phyloP scores from a whole-genome alignment of 1,284 basidiomycete genomes.

The Moesziomyces sp. region DNA sequence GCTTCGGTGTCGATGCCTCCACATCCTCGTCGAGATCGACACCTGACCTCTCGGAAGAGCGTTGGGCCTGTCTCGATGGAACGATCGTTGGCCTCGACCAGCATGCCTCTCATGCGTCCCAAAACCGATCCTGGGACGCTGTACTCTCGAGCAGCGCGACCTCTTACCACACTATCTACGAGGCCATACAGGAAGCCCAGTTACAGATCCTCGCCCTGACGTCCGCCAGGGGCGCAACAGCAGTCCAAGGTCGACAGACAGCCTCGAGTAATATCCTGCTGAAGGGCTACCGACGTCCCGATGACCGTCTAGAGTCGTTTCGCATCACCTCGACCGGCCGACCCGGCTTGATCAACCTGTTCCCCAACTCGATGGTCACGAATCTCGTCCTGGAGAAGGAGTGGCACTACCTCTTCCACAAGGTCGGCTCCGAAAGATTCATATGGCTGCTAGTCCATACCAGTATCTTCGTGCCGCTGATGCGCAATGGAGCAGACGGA shows the following conservation, averaged over 20 bases:
- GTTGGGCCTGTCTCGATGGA: slow-evolving; percentile 17
- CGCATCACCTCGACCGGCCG: slow-evolving; percentile 19
- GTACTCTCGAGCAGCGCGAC: not conserved
- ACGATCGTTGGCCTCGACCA: slow-evolving; percentile 14
- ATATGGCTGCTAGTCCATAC: slow-evolving; percentile 79
- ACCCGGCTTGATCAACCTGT: slow-evolving; percentile 73
- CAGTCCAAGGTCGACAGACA: slow-evolving; percentile 1
- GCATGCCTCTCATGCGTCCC: not conserved
- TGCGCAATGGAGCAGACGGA: slow-evolving; percentile 70
- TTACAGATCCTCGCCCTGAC: slow-evolving; percentile 28
- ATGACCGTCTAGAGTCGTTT: slow-evolving; percentile 46
- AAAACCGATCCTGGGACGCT: no score
- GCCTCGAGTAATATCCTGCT: slow-evolving; percentile 72
- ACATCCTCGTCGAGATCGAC: slow-evolving; percentile 15
- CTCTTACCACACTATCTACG: slow-evolving; percentile 12
- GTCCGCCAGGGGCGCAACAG: not conserved
- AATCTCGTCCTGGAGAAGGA: slow-evolving; percentile 73
- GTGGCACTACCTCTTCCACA: slow-evolving; percentile 76
- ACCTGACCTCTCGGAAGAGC: slow-evolving; percentile 15
- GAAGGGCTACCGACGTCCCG: slow-evolving; percentile 75
- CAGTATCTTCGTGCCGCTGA: slow-evolving; percentile 77
- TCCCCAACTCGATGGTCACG: slow-evolving; percentile 80
- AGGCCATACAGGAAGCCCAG: slow-evolving; percentile 41
- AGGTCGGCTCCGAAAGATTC: slow-evolving; percentile 78
- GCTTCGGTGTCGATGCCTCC: slow-evolving; percentile 14